Evolutionary conservation across 805 yeast species (phyloP), one percentile per base, ranked within the genome.

Genomic region (Metschnikowia similis): DNA sequence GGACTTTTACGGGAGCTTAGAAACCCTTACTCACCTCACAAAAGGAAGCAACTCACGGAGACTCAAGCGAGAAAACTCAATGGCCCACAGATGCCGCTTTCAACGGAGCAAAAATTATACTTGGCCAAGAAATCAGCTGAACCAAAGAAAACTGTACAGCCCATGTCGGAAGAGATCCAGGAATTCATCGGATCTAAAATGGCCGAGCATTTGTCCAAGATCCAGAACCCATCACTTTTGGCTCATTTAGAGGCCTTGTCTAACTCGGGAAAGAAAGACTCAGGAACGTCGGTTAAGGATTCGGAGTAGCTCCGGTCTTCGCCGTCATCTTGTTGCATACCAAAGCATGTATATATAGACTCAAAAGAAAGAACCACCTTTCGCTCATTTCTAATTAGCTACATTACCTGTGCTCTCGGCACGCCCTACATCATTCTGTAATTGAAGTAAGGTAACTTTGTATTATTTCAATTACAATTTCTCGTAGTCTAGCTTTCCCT

Each of bases 401-500:
- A 17, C 31, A 26, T 26, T 27, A n/a, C 5, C 7, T 13, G 27
- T 11, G 40, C 40, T 7, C 27, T 10, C 14, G 29, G 3, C 21
- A 17, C 40, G 28, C 13, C 16, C 30, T n/a, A 26, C 28, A n/a
- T n/a, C 9, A 6, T 38, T 38, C n/a, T 14, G 7, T 8, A 27
- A 38, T 38, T 4, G 11, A 38, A 38, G 26, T 13, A 14, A 14
- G 11, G 11, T 39, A 38, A 11, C 14, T 28, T 39, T 28, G 34
- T 5, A 26, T 9, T 13, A 13, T 6, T 8, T 30, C 17, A 26
- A 28, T 59, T 74, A 94, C 66, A 94, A 75, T 77, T 94, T 94
- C 75, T 94, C 96, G 69, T 94, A 94, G 62, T 92, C 98, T 54
- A 92, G 73, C 68, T 88, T 87, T 56, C 98, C 98, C 75, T 94